Base-by-base conservation (phyloP, 208 protist species). In the Endotrypanum monterogeii region DNA sequence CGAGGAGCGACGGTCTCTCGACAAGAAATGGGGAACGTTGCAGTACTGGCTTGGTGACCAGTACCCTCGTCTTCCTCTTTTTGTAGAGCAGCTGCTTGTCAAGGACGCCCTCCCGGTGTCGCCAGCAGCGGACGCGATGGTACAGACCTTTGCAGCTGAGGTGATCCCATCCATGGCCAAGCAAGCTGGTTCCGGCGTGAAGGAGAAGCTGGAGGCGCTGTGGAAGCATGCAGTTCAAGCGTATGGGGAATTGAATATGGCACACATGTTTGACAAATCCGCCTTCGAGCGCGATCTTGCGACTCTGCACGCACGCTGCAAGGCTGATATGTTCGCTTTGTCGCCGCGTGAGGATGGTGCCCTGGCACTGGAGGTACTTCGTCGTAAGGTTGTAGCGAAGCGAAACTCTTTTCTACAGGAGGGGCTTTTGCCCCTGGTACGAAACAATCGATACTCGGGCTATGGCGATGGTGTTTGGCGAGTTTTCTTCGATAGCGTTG, bases 321-420 rank as follows among this genome's bases (percentile, higher is more conserved):
- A 73, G 39, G 67, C 72, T 7, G 80, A 73, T 50, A 81, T 89
- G 52, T 25, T 39, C 4, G 61, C 61, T 3, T 35, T 83, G 32
- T 79, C 74, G 16, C 46, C 35, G 23, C 69, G 76, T 23, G 75
- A 89, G 73, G 84, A 90, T 52, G 72, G 83, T 18, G 12, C 41
- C 4, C 66, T 95, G 35, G 92, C 88, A n/a, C 50, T 94, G n/a
- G 89, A 93, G 78, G 86, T 94, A 65, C 83, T 96, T 55, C 83
- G 84, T 9, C 89, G 92, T 55, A 88, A 85, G 71, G 83, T 84
- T 1, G 61, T 95, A 14, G 62, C 85, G 69, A 58, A 76, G 58
- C 92, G 90, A 50, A 96, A 96, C 74, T 41, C 39, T 9, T 83
- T 85, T 23, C 74, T 96, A 41, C 65, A 82, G 60, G 82, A 86